Conservation (phyloP, 1,139 yeast genomes). For the Suhomyces maxii region DNA sequence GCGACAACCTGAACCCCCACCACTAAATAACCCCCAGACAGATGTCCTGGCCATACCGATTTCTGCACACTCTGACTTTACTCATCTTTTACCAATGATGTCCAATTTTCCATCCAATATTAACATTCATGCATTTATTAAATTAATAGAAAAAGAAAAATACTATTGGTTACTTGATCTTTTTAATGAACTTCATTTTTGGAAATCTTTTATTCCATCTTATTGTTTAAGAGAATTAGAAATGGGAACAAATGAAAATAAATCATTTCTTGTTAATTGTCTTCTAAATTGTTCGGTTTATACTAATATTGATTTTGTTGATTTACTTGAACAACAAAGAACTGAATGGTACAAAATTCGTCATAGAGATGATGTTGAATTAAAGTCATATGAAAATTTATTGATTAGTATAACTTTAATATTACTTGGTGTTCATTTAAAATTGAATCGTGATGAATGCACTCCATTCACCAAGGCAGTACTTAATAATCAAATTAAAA, state of each 20-base stretch:
- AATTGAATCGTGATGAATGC: constrained; percentile 14
- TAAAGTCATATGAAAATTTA: constrained; percentile 19
- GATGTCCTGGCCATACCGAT: background rate
- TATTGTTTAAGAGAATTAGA: constrained; percentile 27
- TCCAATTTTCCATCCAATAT: constrained; percentile 6
- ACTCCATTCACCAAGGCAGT: constrained; percentile 14
- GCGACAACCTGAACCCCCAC: constrained; percentile 8
- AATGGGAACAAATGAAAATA: constrained; percentile 11
- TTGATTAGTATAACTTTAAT: constrained; percentile 34
- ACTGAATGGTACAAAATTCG: constrained; percentile 25
- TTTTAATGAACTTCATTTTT: constrained; percentile 39
- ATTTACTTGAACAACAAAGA: constrained; percentile 25
- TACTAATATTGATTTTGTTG: constrained; percentile 15
- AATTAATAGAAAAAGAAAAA: constrained; percentile 32
- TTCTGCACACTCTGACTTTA: constrained; percentile 3
- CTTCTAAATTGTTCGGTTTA: constrained; percentile 30
- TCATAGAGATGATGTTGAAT: background rate
- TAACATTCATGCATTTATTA: constrained; percentile 22
- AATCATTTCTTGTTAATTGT: constrained; percentile 31
- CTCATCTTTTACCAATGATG: background rate
- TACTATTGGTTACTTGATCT: constrained; percentile 44
- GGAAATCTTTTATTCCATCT: constrained; percentile 41
- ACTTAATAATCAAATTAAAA: constrained; percentile 34
- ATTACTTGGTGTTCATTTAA: constrained; percentile 24
- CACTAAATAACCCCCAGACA: background rate